Percentiles rank a stretch among this genome's conserved stretches.
Conservation (phyloP, 768 basidiomycete genomes). For the Pisolithus marmoratus region DNA sequence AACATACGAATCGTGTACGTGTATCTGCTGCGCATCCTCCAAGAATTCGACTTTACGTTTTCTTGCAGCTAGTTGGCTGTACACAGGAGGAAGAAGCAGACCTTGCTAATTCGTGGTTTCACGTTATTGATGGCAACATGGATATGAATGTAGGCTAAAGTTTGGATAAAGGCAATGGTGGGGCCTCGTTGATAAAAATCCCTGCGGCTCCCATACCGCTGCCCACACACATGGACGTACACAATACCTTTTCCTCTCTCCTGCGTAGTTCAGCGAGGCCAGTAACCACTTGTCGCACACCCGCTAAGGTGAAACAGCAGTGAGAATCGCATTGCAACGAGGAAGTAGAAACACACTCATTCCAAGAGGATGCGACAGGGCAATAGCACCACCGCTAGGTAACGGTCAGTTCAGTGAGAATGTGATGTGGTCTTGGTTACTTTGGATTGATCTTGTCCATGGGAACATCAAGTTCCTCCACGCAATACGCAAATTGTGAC, state of each 20-base stretch:
- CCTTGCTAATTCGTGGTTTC: slow-evolving; percentile 36
- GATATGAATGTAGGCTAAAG: slow-evolving; percentile 10
- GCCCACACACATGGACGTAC: slow-evolving; percentile 79
- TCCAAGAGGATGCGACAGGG: slow-evolving; percentile 75
- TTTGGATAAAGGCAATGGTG: slow-evolving; percentile 14
- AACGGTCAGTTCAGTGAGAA: not conserved
- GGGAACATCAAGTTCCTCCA: slow-evolving; percentile 71
- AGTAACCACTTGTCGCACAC: slow-evolving; percentile 81
- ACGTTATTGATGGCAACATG: too few relatives aligned
- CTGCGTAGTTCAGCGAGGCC: slow-evolving; percentile 79
- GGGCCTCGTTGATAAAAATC: slow-evolving; percentile 69
- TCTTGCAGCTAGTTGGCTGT: slow-evolving; percentile 46
- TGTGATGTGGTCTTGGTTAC: slow-evolving; percentile 34
- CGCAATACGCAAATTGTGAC: slow-evolving; percentile 89
- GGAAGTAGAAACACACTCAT: slow-evolving; percentile 54
- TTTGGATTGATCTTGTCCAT: slow-evolving; percentile 83
- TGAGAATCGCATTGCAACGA: slow-evolving; percentile 7
- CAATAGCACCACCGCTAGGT: slow-evolving; percentile 77
- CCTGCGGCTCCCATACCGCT: slow-evolving; percentile 88
- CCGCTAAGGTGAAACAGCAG: slow-evolving; percentile 43
- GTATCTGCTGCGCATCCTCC: slow-evolving; percentile 26
- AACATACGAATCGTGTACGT: slow-evolving; percentile 39
- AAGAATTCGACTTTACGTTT: slow-evolving; percentile 23
- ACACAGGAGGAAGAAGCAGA: slow-evolving; percentile 75
- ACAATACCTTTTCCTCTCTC: slow-evolving; percentile 60